Evolutionary conservation across 73 alveolate genomes (phyloP).

Genomic region (Tetrahymena malaccensis): DNA sequence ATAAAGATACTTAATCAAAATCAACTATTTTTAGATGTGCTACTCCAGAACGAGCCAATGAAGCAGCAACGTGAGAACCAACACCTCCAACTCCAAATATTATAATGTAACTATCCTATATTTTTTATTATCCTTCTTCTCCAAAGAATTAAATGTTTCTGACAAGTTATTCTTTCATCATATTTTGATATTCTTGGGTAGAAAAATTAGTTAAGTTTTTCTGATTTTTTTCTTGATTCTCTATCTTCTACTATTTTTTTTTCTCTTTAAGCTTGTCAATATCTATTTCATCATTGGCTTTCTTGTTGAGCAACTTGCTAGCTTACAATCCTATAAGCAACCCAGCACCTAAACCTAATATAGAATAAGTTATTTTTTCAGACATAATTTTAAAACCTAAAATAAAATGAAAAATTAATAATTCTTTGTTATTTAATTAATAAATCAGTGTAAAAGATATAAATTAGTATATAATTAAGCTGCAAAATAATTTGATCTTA

Average conservation of each 20-base stretch:
- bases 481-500: not conserved
- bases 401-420: too few species aligned
- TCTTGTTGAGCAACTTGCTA: not conserved
- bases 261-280: not conserved
- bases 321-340: not conserved
- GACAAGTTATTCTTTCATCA: constrained; percentile 39
- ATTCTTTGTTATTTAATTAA: too few species aligned
- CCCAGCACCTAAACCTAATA: not conserved
- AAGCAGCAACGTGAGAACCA: constrained; percentile 79
- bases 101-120: constrained; percentile 51
- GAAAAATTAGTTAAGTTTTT: not conserved
- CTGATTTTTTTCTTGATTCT: not conserved
- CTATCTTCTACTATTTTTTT: not conserved
- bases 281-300: not conserved
- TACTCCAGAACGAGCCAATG: constrained; percentile 73
- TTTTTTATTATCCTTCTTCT: constrained; percentile 40
- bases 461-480: too few species aligned
- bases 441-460: too few species aligned
- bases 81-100: constrained; percentile 96
- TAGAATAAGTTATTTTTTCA: not conserved
- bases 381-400: not conserved
- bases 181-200: not conserved
- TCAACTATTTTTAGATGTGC: constrained; percentile 75
- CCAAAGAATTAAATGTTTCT: constrained; percentile 55
- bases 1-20: constrained; percentile 87